phyloP scores from a whole-genome alignment of 805 yeast genomes.

The Cephaloascus albidus region DNA sequence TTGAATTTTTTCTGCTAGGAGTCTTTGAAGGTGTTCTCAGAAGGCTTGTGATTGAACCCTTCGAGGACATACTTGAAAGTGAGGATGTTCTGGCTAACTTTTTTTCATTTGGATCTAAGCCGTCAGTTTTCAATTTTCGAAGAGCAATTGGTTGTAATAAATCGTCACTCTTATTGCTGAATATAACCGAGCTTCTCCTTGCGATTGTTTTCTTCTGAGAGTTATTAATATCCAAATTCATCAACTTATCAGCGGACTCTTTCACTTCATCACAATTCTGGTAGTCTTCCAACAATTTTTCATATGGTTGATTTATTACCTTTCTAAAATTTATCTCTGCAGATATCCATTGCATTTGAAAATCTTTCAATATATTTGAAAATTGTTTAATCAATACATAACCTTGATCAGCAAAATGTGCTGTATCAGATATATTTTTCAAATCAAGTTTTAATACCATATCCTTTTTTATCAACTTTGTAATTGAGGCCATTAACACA shows the following conservation, averaged over 20 bases:
- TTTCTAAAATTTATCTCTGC: conserved; percentile 33
- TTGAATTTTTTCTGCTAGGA: neutral
- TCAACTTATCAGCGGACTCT: neutral
- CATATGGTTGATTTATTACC: conserved; percentile 12
- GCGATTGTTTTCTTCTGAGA: neutral
- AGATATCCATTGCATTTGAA: conserved; percentile 31
- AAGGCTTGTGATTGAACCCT: neutral
- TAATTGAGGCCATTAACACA: conserved; percentile 35
- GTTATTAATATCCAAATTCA: neutral
- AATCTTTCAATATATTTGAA: conserved; percentile 21
- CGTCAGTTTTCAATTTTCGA: too few species aligned
- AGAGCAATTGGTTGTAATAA: too few species aligned
- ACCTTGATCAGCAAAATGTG: conserved; percentile 32
- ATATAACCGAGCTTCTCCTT: neutral
- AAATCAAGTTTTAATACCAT: conserved; percentile 21
- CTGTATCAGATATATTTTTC: conserved; percentile 27
- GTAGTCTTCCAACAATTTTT: conserved; percentile 4
- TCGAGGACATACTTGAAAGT: neutral
- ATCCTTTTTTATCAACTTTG: conserved; percentile 34
- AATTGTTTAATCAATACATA: conserved; percentile 17
- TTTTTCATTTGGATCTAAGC: neutral
- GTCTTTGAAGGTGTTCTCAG: neutral
- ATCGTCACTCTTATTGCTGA: too few species aligned
- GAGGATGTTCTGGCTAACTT: neutral
- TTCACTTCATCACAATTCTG: neutral